Evolutionary conservation across 345 rosid genomes (phyloP).

Genomic region (Dipteronia dyeriana): DNA sequence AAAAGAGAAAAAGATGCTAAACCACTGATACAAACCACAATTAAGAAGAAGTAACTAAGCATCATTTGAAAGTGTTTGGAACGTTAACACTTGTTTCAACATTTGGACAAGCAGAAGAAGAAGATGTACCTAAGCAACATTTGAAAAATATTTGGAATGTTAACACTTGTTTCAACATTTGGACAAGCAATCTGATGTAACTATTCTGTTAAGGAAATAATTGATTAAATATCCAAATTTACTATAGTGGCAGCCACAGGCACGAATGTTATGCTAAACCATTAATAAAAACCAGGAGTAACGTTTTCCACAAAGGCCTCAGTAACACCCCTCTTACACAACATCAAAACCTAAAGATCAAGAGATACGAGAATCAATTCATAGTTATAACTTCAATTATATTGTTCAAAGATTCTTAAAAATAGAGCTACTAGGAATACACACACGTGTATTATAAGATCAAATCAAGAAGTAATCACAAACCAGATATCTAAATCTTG

Average conservation of each 20-base stretch:
- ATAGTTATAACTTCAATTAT: neutral
- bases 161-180: neutral
- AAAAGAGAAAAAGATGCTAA: neutral
- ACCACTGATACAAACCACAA: neutral
- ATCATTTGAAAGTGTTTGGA: neutral
- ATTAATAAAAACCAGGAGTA: neutral
- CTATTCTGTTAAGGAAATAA: neutral
- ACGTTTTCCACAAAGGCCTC: neutral
- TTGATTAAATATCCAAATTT: neutral
- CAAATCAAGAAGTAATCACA: conserved; percentile 17
- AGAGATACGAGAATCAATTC: neutral
- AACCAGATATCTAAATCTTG: conserved; percentile 59
- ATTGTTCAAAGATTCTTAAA: neutral
- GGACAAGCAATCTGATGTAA: neutral
- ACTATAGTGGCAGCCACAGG: neutral
- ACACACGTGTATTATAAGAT: conserved; percentile 14
- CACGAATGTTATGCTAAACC: neutral
- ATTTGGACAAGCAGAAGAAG: neutral
- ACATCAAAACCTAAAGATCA: neutral
- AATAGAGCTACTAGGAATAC: neutral
- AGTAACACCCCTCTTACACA: neutral
- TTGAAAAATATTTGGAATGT: neutral
- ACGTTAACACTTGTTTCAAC: neutral
- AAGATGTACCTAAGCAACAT: neutral
- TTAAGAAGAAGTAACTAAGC: too few relatives aligned